Conservation (phyloP, 176 grass and related monocot genomes). For the Miscanthus lutarioriparius region DNA sequence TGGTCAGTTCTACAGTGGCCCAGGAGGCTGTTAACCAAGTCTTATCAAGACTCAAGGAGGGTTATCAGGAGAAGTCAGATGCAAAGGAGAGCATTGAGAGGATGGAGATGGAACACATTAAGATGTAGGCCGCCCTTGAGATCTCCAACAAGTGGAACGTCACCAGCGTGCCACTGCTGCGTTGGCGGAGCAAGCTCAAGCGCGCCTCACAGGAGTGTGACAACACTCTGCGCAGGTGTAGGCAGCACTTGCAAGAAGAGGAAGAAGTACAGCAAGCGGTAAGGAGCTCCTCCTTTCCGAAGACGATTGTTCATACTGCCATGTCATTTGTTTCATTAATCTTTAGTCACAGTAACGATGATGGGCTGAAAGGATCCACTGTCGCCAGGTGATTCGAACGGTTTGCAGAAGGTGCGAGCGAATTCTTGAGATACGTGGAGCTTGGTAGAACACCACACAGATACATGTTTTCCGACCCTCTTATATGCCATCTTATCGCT, state of each 20-base stretch:
- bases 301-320: not conserved
- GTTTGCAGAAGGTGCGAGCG: not conserved
- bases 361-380: too few species aligned
- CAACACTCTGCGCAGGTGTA: not conserved
- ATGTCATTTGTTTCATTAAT: not conserved
- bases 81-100: not conserved
- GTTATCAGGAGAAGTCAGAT: not conserved
- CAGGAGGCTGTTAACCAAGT: not conserved
- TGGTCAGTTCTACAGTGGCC: not conserved
- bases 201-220: not conserved
- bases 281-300: not conserved
- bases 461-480: slow-evolving; percentile 1
- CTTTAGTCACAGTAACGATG: not conserved
- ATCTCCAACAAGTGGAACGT: not conserved
- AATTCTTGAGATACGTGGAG: slow-evolving; percentile 7
- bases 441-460: not conserved
- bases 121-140: not conserved
- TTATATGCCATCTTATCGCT: slow-evolving; percentile 13
- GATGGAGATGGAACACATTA: slow-evolving; percentile 16
- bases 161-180: not conserved
- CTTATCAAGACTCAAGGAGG: not conserved
- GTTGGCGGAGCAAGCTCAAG: not conserved
- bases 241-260: not conserved
- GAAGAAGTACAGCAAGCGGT: not conserved
- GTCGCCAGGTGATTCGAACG: not conserved